phyloP scores from a whole-genome alignment of 345 rosid genomes.

The Mallotus nudiflorus region DNA sequence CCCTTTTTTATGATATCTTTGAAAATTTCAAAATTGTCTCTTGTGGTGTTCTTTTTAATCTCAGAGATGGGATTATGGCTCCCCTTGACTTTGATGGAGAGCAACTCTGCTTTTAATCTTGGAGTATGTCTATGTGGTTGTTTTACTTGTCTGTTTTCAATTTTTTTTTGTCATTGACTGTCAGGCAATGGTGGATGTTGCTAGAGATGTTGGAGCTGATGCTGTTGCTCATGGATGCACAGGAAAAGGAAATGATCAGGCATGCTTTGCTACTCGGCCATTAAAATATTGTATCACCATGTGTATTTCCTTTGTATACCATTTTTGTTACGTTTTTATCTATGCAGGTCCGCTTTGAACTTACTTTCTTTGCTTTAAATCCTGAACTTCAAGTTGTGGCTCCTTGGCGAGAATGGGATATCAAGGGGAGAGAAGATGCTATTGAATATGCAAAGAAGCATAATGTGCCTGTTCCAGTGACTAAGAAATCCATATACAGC shows the following conservation, averaged over 20 bases:
- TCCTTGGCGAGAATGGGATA: constrained; percentile 99
- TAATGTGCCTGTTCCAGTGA: constrained; percentile 87
- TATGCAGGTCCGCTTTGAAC: no score
- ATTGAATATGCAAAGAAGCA: constrained; percentile 95
- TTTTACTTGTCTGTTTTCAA: no score
- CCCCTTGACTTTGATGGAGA: no score
- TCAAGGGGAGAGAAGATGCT: constrained; percentile 90
- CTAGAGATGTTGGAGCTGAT: constrained; percentile 96
- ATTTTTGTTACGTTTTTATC: neutral
- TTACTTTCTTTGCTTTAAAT: no score
- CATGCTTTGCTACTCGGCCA: constrained; percentile 16
- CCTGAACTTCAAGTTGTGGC: constrained; percentile 68
- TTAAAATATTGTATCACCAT: no score
- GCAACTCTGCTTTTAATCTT: no score
- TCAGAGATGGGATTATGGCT: neutral
- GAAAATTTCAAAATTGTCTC: neutral
- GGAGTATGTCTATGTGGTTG: no score
- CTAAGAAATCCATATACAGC: constrained; percentile 95
- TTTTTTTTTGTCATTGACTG: neutral
- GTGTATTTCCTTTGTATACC: neutral
- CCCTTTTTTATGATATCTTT: neutral
- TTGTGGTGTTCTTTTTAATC: neutral
- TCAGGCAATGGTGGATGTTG: constrained; percentile 99
- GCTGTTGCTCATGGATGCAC: constrained; percentile 98
- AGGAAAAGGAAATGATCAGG: constrained; percentile 99